Base-by-base conservation (phyloP, 768 basidiomycete genomes). In the Tricholoma matsutake region DNA sequence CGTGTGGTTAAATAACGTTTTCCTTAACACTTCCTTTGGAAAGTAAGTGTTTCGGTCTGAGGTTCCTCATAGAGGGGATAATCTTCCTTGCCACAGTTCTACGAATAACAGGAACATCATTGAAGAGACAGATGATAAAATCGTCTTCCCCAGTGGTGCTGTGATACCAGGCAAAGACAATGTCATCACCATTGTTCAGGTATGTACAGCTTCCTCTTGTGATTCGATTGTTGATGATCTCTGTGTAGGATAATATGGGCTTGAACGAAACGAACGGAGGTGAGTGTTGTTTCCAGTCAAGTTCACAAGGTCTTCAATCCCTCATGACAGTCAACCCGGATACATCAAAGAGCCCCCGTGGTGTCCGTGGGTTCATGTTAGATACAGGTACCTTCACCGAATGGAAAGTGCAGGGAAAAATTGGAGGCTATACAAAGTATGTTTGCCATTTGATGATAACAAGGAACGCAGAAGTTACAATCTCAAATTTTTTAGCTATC, bases 381-480 rank as follows among this genome's bases (percentile, higher is more conserved):
- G 79, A 85, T 58, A 72, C 75, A 2, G 89, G 89, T 2, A 75
- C 76, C 32, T 89, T 90, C 56, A 76, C 75, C 9, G 71, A 74
- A 16, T 91, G 88, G 88, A 88, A 83, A 62, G 86, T 91, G 0
- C 89, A 91, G 73, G 88, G 89, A 13, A 90, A 90, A 70, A 71
- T 86, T 1, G 88, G 88, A n/a, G 89, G 88, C 9, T 89, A 89
- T 67, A 80, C 75, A 0, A 74, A 76, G 88, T 89, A 66, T 11
- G 81, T 68, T 71, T 31, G 6, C 6, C n/a, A 2, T 13, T 13
- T 43, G 9, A 4, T 14, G 2, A 52, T 64, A 57, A n/a, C 6
- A 31, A 10, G 28, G n/a, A 52, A 16, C 35, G 10, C 6, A 8
- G 32, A 53, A n/a, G 16, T 56, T 41, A 31, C 54, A n/a, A 31